These are phyloP conservation scores for Tausonia pullulans DNA, from an alignment of 1,284 basidiomycete species.

Conservation along the genomic window DNA sequence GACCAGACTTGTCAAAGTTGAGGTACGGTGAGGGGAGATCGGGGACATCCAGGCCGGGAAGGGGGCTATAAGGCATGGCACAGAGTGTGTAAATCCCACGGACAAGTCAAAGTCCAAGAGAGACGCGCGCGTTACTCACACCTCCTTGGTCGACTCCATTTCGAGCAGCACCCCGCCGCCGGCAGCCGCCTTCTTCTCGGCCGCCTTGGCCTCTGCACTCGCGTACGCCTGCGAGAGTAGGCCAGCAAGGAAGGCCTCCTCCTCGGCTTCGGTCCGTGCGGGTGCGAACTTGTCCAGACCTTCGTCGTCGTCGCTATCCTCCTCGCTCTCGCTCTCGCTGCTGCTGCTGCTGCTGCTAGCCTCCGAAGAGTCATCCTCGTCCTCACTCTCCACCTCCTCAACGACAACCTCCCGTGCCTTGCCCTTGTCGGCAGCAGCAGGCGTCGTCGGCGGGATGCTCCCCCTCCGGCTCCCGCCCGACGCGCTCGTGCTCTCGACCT, in stretches of 20 bases:
- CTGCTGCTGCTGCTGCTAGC: conserved; percentile 47
- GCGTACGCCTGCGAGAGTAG: conserved; percentile 7
- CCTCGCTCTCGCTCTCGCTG: conserved; percentile 37
- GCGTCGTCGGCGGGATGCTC: no score
- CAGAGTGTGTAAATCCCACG: conserved; percentile 13
- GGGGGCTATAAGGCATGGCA: conserved; percentile 38
- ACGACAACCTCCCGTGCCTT: not conserved
- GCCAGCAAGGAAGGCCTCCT: conserved; percentile 2
- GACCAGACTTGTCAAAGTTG: conserved; percentile 19
- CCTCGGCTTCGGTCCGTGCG: not conserved
- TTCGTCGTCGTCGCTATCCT: conserved; percentile 15
- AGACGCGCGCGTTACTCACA: conserved; percentile 23
- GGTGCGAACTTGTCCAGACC: not conserved
- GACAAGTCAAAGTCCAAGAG: not conserved
- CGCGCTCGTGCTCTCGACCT: no score
- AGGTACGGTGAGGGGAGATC: conserved; percentile 50
- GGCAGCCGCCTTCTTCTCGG: conserved; percentile 29
- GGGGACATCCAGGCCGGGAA: conserved; percentile 31
- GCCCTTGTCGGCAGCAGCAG: not conserved
- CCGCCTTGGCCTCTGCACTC: conserved; percentile 26
- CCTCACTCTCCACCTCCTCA: not conserved
- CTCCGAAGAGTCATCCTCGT: conserved; percentile 33
- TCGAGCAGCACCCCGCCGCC: conserved; percentile 26
- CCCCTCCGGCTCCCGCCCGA: no score
- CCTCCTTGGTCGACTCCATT: conserved; percentile 29